Evolutionary conservation across 441 rosid genomes (phyloP), one percentile per base, ranked within the genome.

Genomic region (Eutrema salsugineum): DNA sequence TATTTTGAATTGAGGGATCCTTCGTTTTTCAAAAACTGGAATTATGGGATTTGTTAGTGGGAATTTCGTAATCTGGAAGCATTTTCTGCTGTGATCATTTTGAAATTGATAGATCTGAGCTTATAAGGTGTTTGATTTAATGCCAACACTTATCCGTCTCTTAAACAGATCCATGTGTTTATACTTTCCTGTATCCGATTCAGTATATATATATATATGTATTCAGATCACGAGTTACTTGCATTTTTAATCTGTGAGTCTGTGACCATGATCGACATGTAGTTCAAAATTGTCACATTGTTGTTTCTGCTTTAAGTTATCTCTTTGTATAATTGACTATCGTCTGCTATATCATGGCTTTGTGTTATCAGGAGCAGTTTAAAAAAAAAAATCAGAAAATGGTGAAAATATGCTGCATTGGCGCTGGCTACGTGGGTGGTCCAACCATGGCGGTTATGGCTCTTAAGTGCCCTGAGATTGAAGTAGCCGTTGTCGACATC

Each of bases 401-500:
- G 91, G 91, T 85, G 82, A 87, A 87, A 82, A 85, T 85, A 54
- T 85, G 89, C 67, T 85, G 89, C 74, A 77, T 85, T 17, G 87
- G 89, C 2, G 89, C 87, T 27, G 87, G 89, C 4, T 83, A 83
- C 44, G 89, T 85, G 0, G 89, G 87, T 10, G 89, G 89, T 38
- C 87, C 89, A 17, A 85, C 87, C 46, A 85, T 85, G 89, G 87
- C 87, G 5, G 84, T 85, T 62, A 85, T 85, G 71, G 87, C 89
- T 9, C 73, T 80, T 14, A 83, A 83, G 46, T 85, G 89, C 54
- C 87, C 87, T 1, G 63, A 72, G 12, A 78, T 82, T 55, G 80
- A 82, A 49, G 89, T 83, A 4, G 81, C 80, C 0, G 87, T 85
- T 17, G 89, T 85, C 3, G 89, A 85, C 14, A 83, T 85, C 46